Base-by-base conservation (phyloP, 2,329 filamentous ascomycete species). In the Nothophoma quercina region DNA sequence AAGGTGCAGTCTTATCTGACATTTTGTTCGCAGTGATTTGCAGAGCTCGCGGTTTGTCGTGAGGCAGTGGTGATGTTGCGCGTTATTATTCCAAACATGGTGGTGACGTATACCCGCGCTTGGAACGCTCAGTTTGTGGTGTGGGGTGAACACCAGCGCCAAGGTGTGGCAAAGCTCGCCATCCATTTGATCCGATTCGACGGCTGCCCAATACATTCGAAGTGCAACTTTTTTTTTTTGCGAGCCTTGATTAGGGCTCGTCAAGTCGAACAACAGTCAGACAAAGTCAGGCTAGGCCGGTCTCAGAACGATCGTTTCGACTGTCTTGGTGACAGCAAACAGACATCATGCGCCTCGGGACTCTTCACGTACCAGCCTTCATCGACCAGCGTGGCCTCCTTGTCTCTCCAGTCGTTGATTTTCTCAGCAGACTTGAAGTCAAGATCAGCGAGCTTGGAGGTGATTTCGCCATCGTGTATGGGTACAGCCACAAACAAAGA, bases 341-440 rank as follows among this genome's bases (percentile, higher is more conserved):
- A 55, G 18, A 45, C 35, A 38, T 38, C 25, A 16, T 55, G 45
- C 21, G 30, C 44, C 7, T 49, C 36, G 8, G 40, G 33, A 7
- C 21, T 22, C 7, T 53, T 55, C 4, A 51, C 57, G 29, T 79
- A 80, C 75, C 76, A 78, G 1, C 70, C 75, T 7, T 65, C 73
- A n/a, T 69, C 56, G 8, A 73, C 57, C 47, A 81, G 56, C 9
- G 51, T 51, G n/a, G 51, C 50, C 51, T 81, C 78, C n/a, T 75
- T 75, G 5, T 66, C 56, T 41, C 54, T 60, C 78, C 78, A 80
- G 28, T 75, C 71, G 8, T 54, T 43, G 4, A 78, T 51, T 60
- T 79, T 79, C 33, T 73, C 74, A 0, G 65, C 51, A 5, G 71
- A 72, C 60, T 81, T 81, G 58, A 78, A 70, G 49, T 81, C 79